phyloP scores from a whole-genome alignment of 202 grass and related monocot species.

The Zoysia matrella region DNA sequence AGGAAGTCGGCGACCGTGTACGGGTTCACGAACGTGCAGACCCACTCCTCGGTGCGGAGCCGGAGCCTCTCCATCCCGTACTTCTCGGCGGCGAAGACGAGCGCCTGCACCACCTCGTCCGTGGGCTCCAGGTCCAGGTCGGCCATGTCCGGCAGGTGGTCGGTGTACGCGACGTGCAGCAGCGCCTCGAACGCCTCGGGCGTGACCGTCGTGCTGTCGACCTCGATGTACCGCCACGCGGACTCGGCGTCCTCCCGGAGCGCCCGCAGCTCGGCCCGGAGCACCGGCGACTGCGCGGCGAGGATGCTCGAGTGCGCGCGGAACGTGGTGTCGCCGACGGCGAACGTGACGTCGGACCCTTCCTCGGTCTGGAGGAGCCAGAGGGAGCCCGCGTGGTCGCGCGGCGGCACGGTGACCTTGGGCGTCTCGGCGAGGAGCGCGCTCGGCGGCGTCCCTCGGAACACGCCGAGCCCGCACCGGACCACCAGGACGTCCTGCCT shows the following conservation, averaged over 20 bases:
- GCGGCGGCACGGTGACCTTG: neutral
- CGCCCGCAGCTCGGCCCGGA: slow-evolving; percentile 3
- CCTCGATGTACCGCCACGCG: slow-evolving; percentile 8
- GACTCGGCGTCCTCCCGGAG: neutral
- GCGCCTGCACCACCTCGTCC: slow-evolving; percentile 14
- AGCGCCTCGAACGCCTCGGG: slow-evolving; percentile 44
- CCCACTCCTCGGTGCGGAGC: slow-evolving; percentile 32
- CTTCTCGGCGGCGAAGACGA: slow-evolving; percentile 38
- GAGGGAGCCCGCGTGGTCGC: neutral
- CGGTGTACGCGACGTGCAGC: slow-evolving; percentile 46
- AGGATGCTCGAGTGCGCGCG: slow-evolving; percentile 28
- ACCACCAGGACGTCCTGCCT: neutral
- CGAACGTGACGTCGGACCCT: slow-evolving; percentile 10
- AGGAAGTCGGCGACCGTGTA: slow-evolving; percentile 39
- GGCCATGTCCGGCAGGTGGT: slow-evolving; percentile 34
- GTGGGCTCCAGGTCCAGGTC: slow-evolving; percentile 25
- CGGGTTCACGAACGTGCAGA: neutral
- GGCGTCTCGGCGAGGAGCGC: neutral
- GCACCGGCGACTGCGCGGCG: slow-evolving; percentile 2
- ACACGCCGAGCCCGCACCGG: slow-evolving; percentile 25
- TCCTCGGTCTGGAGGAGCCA: slow-evolving; percentile 25
- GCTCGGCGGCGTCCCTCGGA: neutral
- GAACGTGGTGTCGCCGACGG: slow-evolving; percentile 6
- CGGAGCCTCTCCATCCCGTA: slow-evolving; percentile 40
- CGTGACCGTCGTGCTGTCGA: slow-evolving; percentile 30